A percentile compares a stretch with the other conserved stretches of the same genome.
Evolutionary conservation across 306 rosid species (phyloP).

Genomic region (Ziziphus jujuba): DNA sequence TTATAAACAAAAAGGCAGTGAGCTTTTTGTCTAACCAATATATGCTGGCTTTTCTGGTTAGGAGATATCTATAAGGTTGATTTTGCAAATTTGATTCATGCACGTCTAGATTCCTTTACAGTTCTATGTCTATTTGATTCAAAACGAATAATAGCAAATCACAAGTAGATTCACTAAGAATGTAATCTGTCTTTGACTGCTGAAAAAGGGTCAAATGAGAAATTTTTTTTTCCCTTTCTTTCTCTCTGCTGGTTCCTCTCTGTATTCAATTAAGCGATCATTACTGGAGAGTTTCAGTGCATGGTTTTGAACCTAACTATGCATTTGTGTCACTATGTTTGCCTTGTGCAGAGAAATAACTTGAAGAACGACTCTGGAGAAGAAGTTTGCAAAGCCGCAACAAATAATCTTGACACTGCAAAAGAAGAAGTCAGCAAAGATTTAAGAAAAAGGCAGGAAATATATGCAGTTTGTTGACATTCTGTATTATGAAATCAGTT

Average conservation of each 20-base stretch:
- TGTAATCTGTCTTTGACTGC: too few relatives aligned
- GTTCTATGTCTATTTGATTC: too few relatives aligned
- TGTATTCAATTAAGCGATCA: neutral
- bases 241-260: neutral
- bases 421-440: slow-evolving; percentile 18
- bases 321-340: slow-evolving; percentile 21
- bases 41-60: too few relatives aligned
- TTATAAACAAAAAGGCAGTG: too few relatives aligned
- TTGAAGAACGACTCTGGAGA: slow-evolving; percentile 25
- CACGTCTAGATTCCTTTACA: too few relatives aligned
- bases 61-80: too few relatives aligned
- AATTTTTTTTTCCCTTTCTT: too few relatives aligned
- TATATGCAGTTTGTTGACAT: slow-evolving; percentile 15
- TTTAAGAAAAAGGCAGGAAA: slow-evolving; percentile 47
- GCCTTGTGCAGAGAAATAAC: slow-evolving; percentile 44
- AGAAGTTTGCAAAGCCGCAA: slow-evolving; percentile 30
- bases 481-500: slow-evolving; percentile 5
- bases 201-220: too few relatives aligned
- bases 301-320: slow-evolving; percentile 19
- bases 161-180: too few relatives aligned
- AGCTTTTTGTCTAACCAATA: too few relatives aligned
- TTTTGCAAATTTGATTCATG: too few relatives aligned
- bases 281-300: neutral
- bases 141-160: too few relatives aligned
- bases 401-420: slow-evolving; percentile 1